Percentiles rank a stretch among this genome's conserved stretches.
Conservation (phyloP, 2,329 filamentous ascomycete species). For the Passalora sequoiae region DNA sequence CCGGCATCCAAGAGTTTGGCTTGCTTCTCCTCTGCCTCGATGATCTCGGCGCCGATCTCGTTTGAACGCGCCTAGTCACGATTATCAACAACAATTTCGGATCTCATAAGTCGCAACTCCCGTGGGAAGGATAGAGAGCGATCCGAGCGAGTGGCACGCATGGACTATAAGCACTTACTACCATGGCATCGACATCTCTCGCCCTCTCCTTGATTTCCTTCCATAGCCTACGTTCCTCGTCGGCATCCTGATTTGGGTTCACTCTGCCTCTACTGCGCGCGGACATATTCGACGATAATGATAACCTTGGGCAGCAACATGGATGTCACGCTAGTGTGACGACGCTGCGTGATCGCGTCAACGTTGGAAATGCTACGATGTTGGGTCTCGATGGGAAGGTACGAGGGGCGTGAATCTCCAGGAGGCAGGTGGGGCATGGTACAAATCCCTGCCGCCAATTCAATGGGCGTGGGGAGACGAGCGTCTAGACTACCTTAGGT, state of each 20-base stretch:
- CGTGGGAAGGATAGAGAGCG: too few relatives aligned
- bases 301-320: too few relatives aligned
- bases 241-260: constrained; percentile 46
- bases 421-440: too few relatives aligned
- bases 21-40: constrained; percentile 35
- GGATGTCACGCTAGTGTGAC: too few relatives aligned
- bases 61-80: constrained; percentile 27
- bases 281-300: constrained; percentile 38
- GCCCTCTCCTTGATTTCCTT: constrained; percentile 44
- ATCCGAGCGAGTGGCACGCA: background rate
- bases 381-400: too few relatives aligned
- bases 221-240: constrained; percentile 48
- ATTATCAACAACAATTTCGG: too few relatives aligned
- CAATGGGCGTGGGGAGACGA: too few relatives aligned
- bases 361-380: too few relatives aligned
- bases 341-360: background rate
- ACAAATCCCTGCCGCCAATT: too few relatives aligned
- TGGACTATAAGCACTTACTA: constrained; percentile 36
- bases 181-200: constrained; percentile 42
- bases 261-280: constrained; percentile 41
- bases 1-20: constrained; percentile 29
- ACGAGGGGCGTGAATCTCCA: too few relatives aligned
- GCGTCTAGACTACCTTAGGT: too few relatives aligned
- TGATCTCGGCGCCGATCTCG: constrained; percentile 34
- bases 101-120: too few relatives aligned